Evolutionary conservation across 78 protist species (phyloP).

Genomic region (Ministeria vibrans): DNA sequence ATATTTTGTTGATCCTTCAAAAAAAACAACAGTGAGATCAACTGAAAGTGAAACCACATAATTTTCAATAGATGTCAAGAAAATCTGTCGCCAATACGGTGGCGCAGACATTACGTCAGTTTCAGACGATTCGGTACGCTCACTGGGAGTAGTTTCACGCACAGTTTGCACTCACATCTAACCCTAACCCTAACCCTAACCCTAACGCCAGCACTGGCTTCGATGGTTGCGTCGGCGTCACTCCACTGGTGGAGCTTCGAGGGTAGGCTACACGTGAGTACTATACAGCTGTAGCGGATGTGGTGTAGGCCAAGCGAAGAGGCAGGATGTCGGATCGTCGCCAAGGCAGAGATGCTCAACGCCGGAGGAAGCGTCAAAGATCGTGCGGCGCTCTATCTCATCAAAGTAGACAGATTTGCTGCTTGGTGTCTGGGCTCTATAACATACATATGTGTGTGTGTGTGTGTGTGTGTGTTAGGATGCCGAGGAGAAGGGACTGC

Average conservation of each 20-base stretch:
- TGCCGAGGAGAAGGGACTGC: conserved; percentile 41
- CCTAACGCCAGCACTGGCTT: background rate
- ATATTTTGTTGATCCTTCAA: no score
- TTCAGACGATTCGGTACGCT: no score
- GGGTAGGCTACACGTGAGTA: no score
- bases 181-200: background rate
- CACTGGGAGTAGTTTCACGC: background rate
- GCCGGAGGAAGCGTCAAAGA: conserved; percentile 68
- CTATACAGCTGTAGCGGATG: no score
- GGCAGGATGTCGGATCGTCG: conserved; percentile 36
- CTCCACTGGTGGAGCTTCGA: background rate
- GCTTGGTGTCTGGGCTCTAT: background rate
- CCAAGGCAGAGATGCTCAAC: conserved; percentile 45
- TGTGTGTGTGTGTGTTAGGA: background rate
- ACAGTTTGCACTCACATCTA: background rate
- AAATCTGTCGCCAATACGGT: no score
- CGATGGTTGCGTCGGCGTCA: background rate
- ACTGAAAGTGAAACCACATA: no score
- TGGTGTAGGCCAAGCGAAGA: conserved; percentile 1
- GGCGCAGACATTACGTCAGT: no score
- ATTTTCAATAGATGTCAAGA: no score
- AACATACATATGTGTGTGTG: background rate
- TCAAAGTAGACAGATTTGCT: conserved; percentile 10
- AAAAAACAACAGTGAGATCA: no score
- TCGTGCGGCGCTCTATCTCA: conserved; percentile 47